Evolutionary conservation across 1,284 basidiomycete genomes (phyloP).

Genomic region (Phellopilus nigrolimitatus): DNA sequence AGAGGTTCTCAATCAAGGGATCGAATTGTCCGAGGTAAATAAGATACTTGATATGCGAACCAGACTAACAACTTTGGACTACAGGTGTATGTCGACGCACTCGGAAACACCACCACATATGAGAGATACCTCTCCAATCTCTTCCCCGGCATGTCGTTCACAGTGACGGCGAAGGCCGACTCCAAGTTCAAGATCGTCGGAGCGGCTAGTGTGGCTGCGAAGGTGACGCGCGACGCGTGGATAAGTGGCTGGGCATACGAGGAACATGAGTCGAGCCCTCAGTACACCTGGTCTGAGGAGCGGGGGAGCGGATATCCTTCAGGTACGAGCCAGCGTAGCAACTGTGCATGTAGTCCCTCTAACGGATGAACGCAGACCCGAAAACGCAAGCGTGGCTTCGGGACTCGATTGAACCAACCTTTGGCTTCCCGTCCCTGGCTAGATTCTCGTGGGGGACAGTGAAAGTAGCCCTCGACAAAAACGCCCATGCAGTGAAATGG

Average conservation of each 20-base stretch:
- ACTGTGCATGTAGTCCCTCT: not conserved
- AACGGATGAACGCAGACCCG: constrained; percentile 57
- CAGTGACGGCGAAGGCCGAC: constrained; percentile 91
- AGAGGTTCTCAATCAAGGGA: constrained; percentile 74
- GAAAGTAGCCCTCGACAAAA: constrained; percentile 81
- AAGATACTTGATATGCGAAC: no score
- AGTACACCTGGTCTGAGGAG: constrained; percentile 36
- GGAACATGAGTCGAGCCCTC: constrained; percentile 15
- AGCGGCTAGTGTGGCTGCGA: constrained; percentile 94
- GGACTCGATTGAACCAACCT: constrained; percentile 77
- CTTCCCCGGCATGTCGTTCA: constrained; percentile 84
- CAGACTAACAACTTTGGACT: no score
- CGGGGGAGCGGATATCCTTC: constrained; percentile 86
- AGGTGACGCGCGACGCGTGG: constrained; percentile 92
- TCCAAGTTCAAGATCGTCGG: constrained; percentile 95
- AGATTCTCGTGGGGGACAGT: constrained; percentile 97
- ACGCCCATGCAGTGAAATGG: constrained; percentile 78
- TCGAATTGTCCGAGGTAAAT: constrained; percentile 77
- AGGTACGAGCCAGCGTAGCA: constrained; percentile 41
- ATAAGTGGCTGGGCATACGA: constrained; percentile 65
- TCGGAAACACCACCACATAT: constrained; percentile 86
- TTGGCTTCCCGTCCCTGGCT: constrained; percentile 88
- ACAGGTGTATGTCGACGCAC: constrained; percentile 93
- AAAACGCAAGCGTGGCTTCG: constrained; percentile 88
- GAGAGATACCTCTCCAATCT: constrained; percentile 71